Conservation (phyloP, 2,329 filamentous ascomycete genomes). For the Lasiodiplodia gonubiensis region DNA sequence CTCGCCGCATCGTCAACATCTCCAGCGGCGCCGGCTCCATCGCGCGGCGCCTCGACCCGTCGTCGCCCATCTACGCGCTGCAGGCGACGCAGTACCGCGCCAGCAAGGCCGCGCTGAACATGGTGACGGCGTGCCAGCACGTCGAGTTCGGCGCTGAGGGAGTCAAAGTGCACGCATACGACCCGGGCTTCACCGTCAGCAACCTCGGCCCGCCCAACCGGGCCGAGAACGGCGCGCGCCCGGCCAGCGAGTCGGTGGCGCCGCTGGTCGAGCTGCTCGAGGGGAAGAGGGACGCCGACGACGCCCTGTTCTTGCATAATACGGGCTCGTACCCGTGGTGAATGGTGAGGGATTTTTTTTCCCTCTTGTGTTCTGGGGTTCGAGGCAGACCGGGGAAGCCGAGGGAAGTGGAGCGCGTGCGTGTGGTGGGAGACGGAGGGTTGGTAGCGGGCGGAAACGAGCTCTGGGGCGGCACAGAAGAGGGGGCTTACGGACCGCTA, state of each 20-base stretch:
- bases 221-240: not conserved
- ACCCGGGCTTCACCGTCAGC: not conserved
- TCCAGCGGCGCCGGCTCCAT: conserved; percentile 45
- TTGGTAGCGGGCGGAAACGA: not conserved
- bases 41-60: conserved; percentile 36
- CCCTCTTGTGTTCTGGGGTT: too few species aligned
- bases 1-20: conserved; percentile 43
- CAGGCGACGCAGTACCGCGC: conserved; percentile 41
- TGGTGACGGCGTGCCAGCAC: too few species aligned
- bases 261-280: not conserved
- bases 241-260: not conserved
- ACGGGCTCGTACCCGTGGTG: not conserved
- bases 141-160: too few species aligned
- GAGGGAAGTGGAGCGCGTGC: too few species aligned
- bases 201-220: not conserved
- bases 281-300: not conserved
- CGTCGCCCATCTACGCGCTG: conserved; percentile 38
- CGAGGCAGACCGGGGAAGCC: too few species aligned
- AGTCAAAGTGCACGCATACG: too few species aligned
- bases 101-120: conserved; percentile 35
- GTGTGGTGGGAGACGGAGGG: not conserved
- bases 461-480: not conserved
- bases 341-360: too few species aligned
- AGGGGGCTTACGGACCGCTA: not conserved
- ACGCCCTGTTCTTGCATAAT: not conserved